Conservation (phyloP, 1,284 basidiomycete genomes). For the Fomes fomentarius region DNA sequence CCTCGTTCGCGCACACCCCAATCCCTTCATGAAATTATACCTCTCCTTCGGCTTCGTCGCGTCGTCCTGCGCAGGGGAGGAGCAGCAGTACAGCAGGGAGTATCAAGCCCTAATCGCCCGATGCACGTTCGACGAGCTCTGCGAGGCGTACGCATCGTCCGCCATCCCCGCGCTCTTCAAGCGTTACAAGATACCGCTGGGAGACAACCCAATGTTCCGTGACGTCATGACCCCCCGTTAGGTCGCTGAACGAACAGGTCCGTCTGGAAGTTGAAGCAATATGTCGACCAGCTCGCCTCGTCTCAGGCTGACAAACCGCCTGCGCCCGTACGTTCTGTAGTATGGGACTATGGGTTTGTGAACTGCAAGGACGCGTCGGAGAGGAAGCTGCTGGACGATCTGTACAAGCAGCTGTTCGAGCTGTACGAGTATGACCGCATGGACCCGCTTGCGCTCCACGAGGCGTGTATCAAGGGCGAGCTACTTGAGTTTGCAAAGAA, state of each 20-base stretch:
- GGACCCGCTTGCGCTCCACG: slow-evolving; percentile 39
- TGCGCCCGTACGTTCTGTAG: slow-evolving; percentile 16
- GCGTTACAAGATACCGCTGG: background rate
- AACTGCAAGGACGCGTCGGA: slow-evolving; percentile 36
- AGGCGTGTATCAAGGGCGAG: slow-evolving; percentile 37
- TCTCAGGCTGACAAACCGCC: slow-evolving; percentile 8
- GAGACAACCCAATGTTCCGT: slow-evolving; percentile 23
- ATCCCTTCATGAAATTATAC: slow-evolving; percentile 22
- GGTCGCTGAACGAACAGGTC: slow-evolving; percentile 29
- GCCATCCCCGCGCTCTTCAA: slow-evolving; percentile 27
- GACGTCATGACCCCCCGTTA: slow-evolving; percentile 31
- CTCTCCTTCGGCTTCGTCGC: slow-evolving; percentile 38
- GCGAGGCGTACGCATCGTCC: slow-evolving; percentile 28
- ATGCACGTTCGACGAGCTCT: slow-evolving; percentile 40
- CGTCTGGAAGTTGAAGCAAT: slow-evolving; percentile 44
- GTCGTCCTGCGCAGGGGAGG: slow-evolving; percentile 18
- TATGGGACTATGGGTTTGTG: slow-evolving; percentile 39
- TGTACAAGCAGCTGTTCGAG: slow-evolving; percentile 37
- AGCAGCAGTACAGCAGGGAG: slow-evolving; percentile 14
- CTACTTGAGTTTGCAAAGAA: slow-evolving; percentile 32
- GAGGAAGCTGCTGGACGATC: slow-evolving; percentile 28
- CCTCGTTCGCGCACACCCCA: slow-evolving; percentile 17
- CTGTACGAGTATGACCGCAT: slow-evolving; percentile 10
- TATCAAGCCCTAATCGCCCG: slow-evolving; percentile 31
- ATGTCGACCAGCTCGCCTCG: slow-evolving; percentile 22